A percentile compares a stretch with the other conserved stretches of the same genome.
Conservation (phyloP, 202 grass and related monocot species). For the Bolboschoenoplectus hybrid region DNA sequence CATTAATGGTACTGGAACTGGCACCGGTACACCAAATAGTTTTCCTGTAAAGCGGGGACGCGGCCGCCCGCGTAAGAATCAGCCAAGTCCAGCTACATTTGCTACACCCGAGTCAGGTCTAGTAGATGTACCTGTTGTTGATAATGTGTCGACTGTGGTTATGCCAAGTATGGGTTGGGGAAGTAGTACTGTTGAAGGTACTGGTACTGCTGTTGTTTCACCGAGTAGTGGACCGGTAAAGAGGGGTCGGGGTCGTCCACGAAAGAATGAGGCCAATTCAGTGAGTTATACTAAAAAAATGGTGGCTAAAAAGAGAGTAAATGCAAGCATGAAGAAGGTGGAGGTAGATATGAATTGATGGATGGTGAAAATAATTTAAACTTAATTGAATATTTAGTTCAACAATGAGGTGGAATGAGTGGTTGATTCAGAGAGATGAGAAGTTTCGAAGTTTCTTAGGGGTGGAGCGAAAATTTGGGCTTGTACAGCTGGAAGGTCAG, state of each 20-base stretch:
- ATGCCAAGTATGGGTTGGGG: constrained; percentile 13
- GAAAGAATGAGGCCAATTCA: constrained; percentile 28
- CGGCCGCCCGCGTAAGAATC: constrained; percentile 27
- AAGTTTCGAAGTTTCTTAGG: neutral
- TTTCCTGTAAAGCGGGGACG: constrained; percentile 1
- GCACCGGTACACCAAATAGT: constrained; percentile 19
- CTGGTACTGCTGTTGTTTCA: neutral
- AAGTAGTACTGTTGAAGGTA: constrained; percentile 25
- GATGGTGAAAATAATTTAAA: neutral
- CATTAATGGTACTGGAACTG: constrained; percentile 3
- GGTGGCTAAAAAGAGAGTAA: constrained; percentile 38
- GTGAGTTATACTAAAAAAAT: constrained; percentile 19
- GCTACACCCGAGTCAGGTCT: constrained; percentile 13
- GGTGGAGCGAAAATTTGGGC: constrained; percentile 3
- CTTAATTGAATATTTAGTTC: neutral
- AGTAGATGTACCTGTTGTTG: constrained; percentile 25
- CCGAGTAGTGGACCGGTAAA: constrained; percentile 26
- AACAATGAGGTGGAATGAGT: neutral
- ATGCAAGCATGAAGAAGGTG: constrained; percentile 23
- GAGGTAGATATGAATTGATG: constrained; percentile 38
- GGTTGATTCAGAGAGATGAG: neutral
- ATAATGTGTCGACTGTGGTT: constrained; percentile 10
- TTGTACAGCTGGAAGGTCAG: constrained; percentile 31
- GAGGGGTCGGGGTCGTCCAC: constrained; percentile 40
- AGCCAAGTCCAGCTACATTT: neutral